phyloP scores from a whole-genome alignment of 2,329 filamentous ascomycete species.

The Diaporthe sp. region DNA sequence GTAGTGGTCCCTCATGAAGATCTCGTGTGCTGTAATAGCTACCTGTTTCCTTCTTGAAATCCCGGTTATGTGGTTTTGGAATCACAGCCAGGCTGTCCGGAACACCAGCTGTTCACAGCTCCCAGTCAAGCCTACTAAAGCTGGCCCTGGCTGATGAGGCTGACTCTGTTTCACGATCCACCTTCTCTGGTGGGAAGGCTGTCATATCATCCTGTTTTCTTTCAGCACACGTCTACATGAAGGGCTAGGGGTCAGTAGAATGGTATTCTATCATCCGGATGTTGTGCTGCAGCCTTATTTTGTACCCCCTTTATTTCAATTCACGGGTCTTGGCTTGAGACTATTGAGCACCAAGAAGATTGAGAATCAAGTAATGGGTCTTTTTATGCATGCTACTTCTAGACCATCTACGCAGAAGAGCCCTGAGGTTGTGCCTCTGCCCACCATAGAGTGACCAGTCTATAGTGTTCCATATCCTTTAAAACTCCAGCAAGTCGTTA shows the following conservation, averaged over 20 bases:
- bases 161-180: neutral
- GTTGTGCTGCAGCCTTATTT: neutral
- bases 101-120: too few relatives aligned
- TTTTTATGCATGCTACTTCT: neutral
- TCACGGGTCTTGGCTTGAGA: neutral
- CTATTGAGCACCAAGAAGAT: too few relatives aligned
- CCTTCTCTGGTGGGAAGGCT: neutral
- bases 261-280: neutral
- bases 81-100: neutral
- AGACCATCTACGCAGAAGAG: neutral
- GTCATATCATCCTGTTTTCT: neutral
- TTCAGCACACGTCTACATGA: neutral
- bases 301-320: neutral
- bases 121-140: neutral
- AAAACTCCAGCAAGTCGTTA: too few relatives aligned
- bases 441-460: too few relatives aligned
- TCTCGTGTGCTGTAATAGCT: too few relatives aligned
- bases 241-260: neutral
- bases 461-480: neutral
- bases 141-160: neutral
- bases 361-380: neutral
- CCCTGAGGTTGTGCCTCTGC: neutral
- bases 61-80: neutral
- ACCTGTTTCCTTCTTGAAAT: neutral
- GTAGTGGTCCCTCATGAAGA: neutral